Evolutionary conservation across 352 stramenopile genomes (phyloP), one percentile per base, ranked within the genome.

Genomic region (Phytophthora chlamydospora): DNA sequence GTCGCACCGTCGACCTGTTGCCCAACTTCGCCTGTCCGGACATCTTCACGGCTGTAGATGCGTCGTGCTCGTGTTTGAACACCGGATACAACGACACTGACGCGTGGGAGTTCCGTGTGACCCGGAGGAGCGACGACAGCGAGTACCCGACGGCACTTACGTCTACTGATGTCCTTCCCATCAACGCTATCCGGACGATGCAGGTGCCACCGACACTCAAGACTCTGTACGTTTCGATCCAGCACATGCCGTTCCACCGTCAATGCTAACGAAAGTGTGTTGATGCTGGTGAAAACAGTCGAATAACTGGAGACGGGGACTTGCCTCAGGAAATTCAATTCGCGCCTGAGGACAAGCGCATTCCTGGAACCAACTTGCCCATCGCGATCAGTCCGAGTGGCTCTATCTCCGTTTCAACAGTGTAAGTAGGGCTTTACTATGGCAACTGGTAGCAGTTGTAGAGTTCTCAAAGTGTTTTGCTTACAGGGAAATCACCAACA

Each of bases 1-100:
- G 68, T 17, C 58, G 52, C 3, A 47, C 54, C 2, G 29, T 39
- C 0, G 56, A 66, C 5, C 34, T 33, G 17, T 24, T 59, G 9
- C 60, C 69, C 4, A 78, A 78, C 19, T 66, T 62, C 24, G 65
- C 55, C 10, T 78, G 69, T 36, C 69, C 69, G 3, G 65, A 55
- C 33, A 64, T 78, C 33, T 78, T 73, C 29, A 75, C 69, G 24
- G 59, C 65, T 1, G 53, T 75, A 4, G 52, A 72, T 6, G 69
- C 55, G 4, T 75, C 69, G 2, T 78, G 69, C 24, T 55, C 69
- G 4, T 78, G 69, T 34, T 35, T 78, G 21, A 21, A 13, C 16
- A 12, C 16, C 10, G 58, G 55, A 6, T 71, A 72, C 38, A 63
- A 44, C 17, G 38, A 58, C 38, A 60, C 45, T 1, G 35, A 66